Base-by-base conservation (phyloP, 257 asterid genomes). In the Penstemon newberryi region DNA sequence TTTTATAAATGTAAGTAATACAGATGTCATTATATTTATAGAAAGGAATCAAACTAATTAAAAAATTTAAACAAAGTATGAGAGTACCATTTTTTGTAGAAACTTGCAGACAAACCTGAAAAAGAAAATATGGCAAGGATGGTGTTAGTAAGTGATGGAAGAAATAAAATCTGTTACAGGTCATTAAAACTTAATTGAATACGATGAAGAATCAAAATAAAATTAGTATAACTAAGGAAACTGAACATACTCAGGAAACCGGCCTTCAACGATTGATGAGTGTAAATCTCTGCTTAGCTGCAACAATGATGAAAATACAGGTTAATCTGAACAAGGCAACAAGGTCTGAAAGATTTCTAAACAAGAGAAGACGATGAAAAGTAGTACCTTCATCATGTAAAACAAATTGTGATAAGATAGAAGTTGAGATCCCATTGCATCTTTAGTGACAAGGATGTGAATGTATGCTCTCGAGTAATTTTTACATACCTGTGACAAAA, bases 381-480 rank as follows among this genome's bases (percentile, higher is more conserved):
- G 53, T 60, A 53, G 50, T 79, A 90, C 96, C 95, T 87, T 90
- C 96, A 90, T 76, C 97, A 90, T 93, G 84, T 88, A 90, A 83
- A 77, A 77, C 67, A 93, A 73, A 79, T 93, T 93, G 85, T 93
- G 97, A 82, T 87, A 88, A 37, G 97, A 90, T 65, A 93, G 73
- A 65, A 93, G 96, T 78, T 90, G 97, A 78, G 99, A 93, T 63
- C 97, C 99, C 97, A 87, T 90, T 52, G 99, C 99, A 76, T 93
- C 99, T 79, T 93, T 90, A 19, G 99, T 90, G 69, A 87, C 96
- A 37, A 90, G 96, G 81, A 91, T 87, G 75, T 90, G 99, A 73
- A 93, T 83, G 79, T 90, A 93, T 57, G 99, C 97, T 77, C 99
- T 88, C 0, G 95, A 80, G 72, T 90, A 93, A 41, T 66, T 87